Base-by-base conservation (phyloP, 2,329 filamentous ascomycete species). In the Epichloe gansuensis region DNA sequence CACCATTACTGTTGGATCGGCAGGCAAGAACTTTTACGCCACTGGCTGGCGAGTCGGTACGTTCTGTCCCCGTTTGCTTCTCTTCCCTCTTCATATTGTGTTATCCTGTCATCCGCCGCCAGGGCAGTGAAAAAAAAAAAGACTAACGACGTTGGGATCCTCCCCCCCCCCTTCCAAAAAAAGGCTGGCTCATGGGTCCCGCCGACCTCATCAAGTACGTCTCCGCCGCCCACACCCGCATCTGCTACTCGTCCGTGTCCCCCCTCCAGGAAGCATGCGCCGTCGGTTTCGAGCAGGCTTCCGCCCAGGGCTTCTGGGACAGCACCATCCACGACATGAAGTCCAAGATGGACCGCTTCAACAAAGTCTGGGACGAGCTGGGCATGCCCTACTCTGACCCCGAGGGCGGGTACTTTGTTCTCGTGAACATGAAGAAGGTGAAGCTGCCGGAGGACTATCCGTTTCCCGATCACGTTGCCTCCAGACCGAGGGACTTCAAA, bases 1-100 rank as follows among this genome's bases (percentile, higher is more conserved):
- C 58, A 97, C 93, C 4, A 71, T 98, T 47, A 97, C 93, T 0
- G 93, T 98, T 34, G 93, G 93, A 21, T 95, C 89, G 0, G 93
- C 89, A 1, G 93, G 93, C 61, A 98, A 98, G 78, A 94, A 93
- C 74, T 98, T 98, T 70, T 97, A 97, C 64, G 89, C 88, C 52
- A 98, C 93, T 0, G 93, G 93, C 47, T 98, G 93, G 93, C 84
- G 93, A 53, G 90, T 97, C 4, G 80, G 74, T 73, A 60, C 17
- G 72, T 63, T 21, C 3, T 38, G 41, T 17, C 21, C 17, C 34
- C 38, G 6, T n/a, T 4, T 44, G 39, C 38, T 9, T 39, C 21
- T 23, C 3, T 38, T 44, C 4, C 46, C 13, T 41, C 27, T 12
- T 11, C 25, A 27, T 13, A 3, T 12, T 25, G 12, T 38, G 21